phyloP scores from a whole-genome alignment of 306 rosid species.

The Dryas drummondii region DNA sequence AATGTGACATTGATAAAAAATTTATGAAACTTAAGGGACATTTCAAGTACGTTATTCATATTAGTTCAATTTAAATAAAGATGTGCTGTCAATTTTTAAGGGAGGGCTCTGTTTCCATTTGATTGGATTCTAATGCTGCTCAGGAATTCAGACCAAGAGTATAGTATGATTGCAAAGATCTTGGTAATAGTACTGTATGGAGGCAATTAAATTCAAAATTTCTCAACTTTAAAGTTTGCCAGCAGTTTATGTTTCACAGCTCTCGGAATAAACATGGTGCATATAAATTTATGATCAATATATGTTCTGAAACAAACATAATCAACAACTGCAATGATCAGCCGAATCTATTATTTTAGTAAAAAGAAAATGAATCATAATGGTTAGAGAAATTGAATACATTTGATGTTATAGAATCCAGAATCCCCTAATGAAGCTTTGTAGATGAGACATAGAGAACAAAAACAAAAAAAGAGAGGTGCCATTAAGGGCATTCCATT shows the following conservation, averaged over 20 bases:
- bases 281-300: not conserved
- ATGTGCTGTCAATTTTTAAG: conserved; percentile 2
- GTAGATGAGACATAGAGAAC: no score
- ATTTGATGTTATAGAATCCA: not conserved
- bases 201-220: no score
- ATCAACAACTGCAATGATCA: not conserved
- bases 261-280: not conserved
- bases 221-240: not conserved
- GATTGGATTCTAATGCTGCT: not conserved
- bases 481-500: not conserved
- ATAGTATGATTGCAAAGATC: no score
- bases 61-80: not conserved
- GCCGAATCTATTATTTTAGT: not conserved
- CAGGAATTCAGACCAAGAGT: no score
- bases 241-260: no score
- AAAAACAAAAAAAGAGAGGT: not conserved
- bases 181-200: not conserved
- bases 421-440: not conserved
- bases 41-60: no score
- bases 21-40: no score
- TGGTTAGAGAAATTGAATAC: not conserved
- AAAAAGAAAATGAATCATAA: not conserved
- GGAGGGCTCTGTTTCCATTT: conserved; percentile 1
- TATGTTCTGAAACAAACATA: not conserved
- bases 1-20: not conserved